phyloP scores from a whole-genome alignment of 176 grass and related monocot genomes.

The Dendrocalamus sinicus region DNA sequence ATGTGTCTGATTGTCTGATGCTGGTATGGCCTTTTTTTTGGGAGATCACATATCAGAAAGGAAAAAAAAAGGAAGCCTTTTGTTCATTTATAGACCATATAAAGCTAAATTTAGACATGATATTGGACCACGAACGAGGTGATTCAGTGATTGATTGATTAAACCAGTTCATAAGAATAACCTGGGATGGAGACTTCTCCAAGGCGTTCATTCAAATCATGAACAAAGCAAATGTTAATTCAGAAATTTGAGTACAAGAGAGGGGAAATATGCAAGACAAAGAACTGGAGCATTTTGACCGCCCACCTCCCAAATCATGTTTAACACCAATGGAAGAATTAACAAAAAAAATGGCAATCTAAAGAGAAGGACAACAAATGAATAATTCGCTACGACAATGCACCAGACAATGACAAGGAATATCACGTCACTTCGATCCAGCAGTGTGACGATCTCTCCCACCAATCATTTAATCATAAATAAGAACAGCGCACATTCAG shows the following conservation, averaged over 20 bases:
- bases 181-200: neutral
- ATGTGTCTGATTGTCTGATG: constrained; percentile 37
- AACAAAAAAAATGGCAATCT: neutral
- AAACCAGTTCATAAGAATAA: constrained; percentile 25
- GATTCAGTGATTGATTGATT: constrained; percentile 31
- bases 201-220: neutral
- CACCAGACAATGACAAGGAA: constrained; percentile 30
- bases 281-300: constrained; percentile 7
- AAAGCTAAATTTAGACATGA: constrained; percentile 47
- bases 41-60: neutral
- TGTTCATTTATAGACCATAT: constrained; percentile 38
- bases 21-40: constrained; percentile 34
- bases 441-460: constrained; percentile 48
- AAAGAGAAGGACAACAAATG: neutral
- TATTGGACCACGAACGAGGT: constrained; percentile 35
- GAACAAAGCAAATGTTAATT: neutral
- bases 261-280: neutral
- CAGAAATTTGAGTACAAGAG: neutral
- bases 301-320: neutral
- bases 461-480: constrained; percentile 50
- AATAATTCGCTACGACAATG: constrained; percentile 33
- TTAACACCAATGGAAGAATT: constrained; percentile 1
- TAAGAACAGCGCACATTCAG: neutral
- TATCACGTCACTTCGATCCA: constrained; percentile 59
- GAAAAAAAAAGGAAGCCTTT: neutral